Conservation (phyloP, 2,329 filamentous ascomycete species). For the Aspergillus costaricaensis region DNA sequence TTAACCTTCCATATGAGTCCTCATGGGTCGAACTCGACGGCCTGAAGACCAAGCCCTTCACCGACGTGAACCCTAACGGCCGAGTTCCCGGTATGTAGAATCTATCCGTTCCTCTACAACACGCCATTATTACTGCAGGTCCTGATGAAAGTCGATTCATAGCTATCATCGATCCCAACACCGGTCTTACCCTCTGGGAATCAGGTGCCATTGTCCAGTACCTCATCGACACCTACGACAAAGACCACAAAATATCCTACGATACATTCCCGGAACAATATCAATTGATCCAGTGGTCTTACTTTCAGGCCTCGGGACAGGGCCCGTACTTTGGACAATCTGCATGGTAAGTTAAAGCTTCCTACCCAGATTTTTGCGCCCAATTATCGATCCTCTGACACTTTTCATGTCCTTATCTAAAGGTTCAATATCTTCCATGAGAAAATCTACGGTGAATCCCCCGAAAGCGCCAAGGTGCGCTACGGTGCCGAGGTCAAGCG, state of each 20-base stretch:
- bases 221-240: not conserved
- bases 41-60: not conserved
- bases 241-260: not conserved
- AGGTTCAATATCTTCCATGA: constrained; percentile 2
- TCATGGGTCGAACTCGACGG: not conserved
- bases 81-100: not conserved
- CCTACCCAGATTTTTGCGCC: not conserved
- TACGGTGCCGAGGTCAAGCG: constrained; percentile 1
- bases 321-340: constrained; percentile 1
- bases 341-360: not conserved
- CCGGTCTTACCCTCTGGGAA: not conserved
- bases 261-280: not conserved
- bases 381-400: not conserved
- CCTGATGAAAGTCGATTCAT: not conserved
- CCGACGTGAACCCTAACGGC: constrained; percentile 1
- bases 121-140: too few relatives aligned
- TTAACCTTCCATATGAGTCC: not conserved
- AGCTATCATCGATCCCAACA: constrained; percentile 1
- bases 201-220: constrained; percentile 1
- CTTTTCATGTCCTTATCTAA: not conserved
- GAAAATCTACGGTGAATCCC: not conserved
- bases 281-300: not conserved
- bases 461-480: not conserved
- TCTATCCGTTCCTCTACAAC: not conserved
- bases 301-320: not conserved